Base-by-base conservation (phyloP, 208 protist species). In the Hexamita inflata region DNA sequence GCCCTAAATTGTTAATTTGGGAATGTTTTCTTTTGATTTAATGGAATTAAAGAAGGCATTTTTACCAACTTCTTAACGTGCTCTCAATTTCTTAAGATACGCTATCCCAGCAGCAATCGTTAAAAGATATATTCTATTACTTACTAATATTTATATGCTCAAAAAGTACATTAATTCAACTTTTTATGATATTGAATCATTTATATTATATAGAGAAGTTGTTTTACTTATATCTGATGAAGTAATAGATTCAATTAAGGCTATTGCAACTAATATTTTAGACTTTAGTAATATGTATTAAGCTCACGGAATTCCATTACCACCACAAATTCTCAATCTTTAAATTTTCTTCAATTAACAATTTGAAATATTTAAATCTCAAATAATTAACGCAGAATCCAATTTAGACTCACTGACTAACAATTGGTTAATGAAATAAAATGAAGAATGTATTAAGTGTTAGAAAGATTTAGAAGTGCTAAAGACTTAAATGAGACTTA, bases 11-110 rank as follows among this genome's bases (percentile, higher is more conserved):
- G 38, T 70, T 49, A 70, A 70, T 38, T 49, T 70, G 32, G 9
- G 35, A 11, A 19, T 38, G 11, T 70, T 70, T 49, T n/a, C 64
- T n/a, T 70, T 70, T 49, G 64, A 70, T 49, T 38, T 70, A n/a
- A 70, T 34, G n/a, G 35, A 70, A 4, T 38, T 70, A 32, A 40
- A 70, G 32, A 38, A 70, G 11, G 9, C 64, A 35, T 70, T 70
- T 38, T 15, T 49, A 19, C 64, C 64, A 49, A 34, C 35, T 70
- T 38, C 64, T 32, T 38, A 70, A 45, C 9, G 64, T 11, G 35
- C 42, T 70, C n/a, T 70, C 2, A n/a, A 35, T n/a, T 70, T 32
- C 42, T 38, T 70, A n/a, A n/a, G 42, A 15, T 2, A 15, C 11
- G 24, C 38, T 11, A 70, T 70, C 7, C 64, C 64, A 15, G 4